Conservation (phyloP, 108 stramenopile genomes). For the Nitzschia sp. region DNA sequence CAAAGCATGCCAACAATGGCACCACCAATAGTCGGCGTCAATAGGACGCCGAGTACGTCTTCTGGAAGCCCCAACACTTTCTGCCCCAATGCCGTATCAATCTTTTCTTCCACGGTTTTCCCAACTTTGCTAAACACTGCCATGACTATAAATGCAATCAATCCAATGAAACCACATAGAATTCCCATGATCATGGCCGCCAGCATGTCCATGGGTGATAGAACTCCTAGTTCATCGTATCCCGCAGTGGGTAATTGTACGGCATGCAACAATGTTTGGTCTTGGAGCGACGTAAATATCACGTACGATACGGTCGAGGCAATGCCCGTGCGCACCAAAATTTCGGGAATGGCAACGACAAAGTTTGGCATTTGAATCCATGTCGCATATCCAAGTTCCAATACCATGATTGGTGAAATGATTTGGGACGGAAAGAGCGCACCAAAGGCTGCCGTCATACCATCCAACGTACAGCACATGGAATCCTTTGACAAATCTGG, state of each 20-base stretch:
- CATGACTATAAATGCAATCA: background rate
- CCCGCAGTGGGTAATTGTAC: background rate
- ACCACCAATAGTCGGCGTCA: background rate
- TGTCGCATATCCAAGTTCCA: background rate
- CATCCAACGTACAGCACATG: background rate
- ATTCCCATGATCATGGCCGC: background rate
- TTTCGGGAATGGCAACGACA: background rate
- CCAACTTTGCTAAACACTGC: background rate
- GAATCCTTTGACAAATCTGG: background rate
- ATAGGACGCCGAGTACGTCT: background rate
- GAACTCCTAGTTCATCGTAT: background rate
- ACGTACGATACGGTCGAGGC: background rate
- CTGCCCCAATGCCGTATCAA: background rate
- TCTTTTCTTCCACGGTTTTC: background rate
- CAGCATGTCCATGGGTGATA: background rate
- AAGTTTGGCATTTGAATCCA: background rate
- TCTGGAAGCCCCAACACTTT: background rate
- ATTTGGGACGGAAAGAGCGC: background rate
- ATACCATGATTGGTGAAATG: background rate
- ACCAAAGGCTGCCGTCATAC: background rate
- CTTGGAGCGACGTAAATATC: background rate
- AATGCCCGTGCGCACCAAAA: background rate
- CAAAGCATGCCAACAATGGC: background rate
- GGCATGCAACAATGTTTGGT: background rate
- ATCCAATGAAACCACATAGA: background rate